A percentile compares a stretch with the other conserved stretches of the same genome.
Conservation (phyloP, 768 basidiomycete genomes). For the Mycena venus region DNA sequence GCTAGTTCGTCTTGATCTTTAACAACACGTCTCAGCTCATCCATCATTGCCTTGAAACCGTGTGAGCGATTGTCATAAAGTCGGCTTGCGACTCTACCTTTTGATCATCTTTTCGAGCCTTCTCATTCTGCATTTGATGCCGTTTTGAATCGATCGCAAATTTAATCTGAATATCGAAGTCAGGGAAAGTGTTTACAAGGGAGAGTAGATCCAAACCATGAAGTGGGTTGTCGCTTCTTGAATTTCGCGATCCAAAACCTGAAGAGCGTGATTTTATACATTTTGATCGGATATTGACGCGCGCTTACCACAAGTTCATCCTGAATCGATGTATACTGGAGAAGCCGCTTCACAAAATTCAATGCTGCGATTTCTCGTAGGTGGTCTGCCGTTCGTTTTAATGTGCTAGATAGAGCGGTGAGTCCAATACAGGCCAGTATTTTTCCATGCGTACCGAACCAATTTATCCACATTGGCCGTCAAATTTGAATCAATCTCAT, state of each 20-base stretch:
- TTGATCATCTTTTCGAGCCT: conserved; percentile 5
- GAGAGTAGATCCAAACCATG: neutral
- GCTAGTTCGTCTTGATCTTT: conserved; percentile 9
- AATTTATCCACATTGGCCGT: conserved; percentile 1
- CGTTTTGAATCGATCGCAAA: neutral
- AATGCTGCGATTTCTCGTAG: neutral
- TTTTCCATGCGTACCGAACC: neutral
- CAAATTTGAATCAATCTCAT: neutral
- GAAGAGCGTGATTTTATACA: neutral
- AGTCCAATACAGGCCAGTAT: neutral
- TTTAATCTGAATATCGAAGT: neutral
- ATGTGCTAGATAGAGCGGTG: neutral
- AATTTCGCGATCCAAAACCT: conserved; percentile 8
- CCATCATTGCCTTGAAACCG: conserved; percentile 12
- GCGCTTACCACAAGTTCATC: neutral
- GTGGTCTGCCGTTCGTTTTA: neutral
- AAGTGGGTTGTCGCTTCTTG: conserved; percentile 9
- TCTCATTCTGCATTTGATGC: conserved; percentile 12
- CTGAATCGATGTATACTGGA: conserved; percentile 9
- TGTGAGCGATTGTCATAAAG: too few species aligned
- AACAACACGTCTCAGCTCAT: neutral
- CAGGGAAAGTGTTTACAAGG: neutral
- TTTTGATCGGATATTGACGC: neutral
- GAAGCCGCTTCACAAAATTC: conserved; percentile 1
- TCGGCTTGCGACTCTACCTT: too few species aligned